These are phyloP conservation scores for Glycyrrhiza uralensis DNA, from an alignment of 306 rosid genomes.

Conservation along the genomic window DNA sequence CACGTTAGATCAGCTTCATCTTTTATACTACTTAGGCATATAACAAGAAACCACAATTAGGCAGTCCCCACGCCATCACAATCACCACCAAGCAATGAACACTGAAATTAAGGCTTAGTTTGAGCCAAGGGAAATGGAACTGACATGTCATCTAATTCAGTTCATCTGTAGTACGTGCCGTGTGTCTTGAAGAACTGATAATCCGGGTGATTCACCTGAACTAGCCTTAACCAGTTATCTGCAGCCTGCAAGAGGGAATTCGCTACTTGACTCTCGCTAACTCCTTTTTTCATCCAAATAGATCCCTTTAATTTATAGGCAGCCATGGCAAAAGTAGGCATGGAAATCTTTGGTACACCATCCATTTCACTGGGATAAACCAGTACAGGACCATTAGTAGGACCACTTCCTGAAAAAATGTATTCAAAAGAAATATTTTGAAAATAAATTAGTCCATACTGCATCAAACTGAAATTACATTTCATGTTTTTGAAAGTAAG, in stretches of 20 bases:
- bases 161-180: slow-evolving; percentile 50
- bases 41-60: slow-evolving; percentile 27
- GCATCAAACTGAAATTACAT: slow-evolving; percentile 10
- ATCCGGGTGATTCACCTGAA: slow-evolving; percentile 82
- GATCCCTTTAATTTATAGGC: slow-evolving; percentile 79
- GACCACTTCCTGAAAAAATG: slow-evolving; percentile 48
- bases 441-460: neutral
- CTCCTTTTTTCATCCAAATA: slow-evolving; percentile 59
- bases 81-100: slow-evolving; percentile 34
- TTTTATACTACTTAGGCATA: slow-evolving; percentile 24
- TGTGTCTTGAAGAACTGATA: slow-evolving; percentile 73
- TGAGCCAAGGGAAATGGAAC: slow-evolving; percentile 21
- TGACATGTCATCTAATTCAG: slow-evolving; percentile 15
- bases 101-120: slow-evolving; percentile 35
- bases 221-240: slow-evolving; percentile 67
- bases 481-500: neutral
- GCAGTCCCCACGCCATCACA: slow-evolving; percentile 22
- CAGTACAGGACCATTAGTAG: slow-evolving; percentile 47
- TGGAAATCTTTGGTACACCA: slow-evolving; percentile 55
- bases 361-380: slow-evolving; percentile 60
- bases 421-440: neutral
- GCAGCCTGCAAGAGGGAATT: slow-evolving; percentile 71
- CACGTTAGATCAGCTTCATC: slow-evolving; percentile 8
- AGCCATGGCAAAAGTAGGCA: slow-evolving; percentile 75
- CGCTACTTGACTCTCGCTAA: slow-evolving; percentile 45